Conservation (phyloP, 805 yeast genomes). For the Schwanniomyces occidentalis region DNA sequence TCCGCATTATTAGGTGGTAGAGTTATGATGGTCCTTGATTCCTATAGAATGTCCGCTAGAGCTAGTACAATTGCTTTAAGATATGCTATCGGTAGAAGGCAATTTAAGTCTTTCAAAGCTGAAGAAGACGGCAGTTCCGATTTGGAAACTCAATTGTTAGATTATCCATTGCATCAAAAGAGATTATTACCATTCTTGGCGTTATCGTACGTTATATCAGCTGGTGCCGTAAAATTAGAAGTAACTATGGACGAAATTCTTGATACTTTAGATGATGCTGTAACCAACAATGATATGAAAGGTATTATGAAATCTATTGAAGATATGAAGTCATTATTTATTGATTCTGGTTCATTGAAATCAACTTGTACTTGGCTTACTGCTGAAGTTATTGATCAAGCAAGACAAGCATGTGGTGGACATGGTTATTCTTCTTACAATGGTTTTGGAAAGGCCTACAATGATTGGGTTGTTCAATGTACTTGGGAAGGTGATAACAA, state of each 20-base stretch:
- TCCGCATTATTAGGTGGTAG: conserved; percentile 46
- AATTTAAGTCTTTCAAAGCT: conserved; percentile 36
- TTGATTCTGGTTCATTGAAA: conserved; percentile 46
- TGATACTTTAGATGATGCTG: conserved; percentile 37
- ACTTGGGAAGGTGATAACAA: conserved; percentile 53
- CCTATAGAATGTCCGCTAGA: conserved; percentile 43
- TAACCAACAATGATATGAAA: conserved; percentile 29
- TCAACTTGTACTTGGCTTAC: conserved; percentile 47
- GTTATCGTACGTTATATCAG: conserved; percentile 35
- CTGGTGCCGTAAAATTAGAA: conserved; percentile 41
- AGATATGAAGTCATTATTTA: conserved; percentile 42
- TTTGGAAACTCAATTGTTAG: conserved; percentile 43
- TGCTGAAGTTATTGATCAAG: conserved; percentile 41
- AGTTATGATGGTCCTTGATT: conserved; percentile 45
- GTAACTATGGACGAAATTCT: conserved; percentile 30
- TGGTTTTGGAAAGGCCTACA: conserved; percentile 46
- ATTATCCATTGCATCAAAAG: conserved; percentile 47
- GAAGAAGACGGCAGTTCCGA: conserved; percentile 20
- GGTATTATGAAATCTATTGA: conserved; percentile 32
- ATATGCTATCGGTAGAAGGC: conserved; percentile 48
- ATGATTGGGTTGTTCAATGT: conserved; percentile 49
- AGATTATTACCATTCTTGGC: conserved; percentile 47
- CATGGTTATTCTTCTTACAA: conserved; percentile 47
- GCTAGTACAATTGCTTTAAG: conserved; percentile 44
- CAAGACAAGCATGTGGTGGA: conserved; percentile 50